Conservation (phyloP, 345 rosid genomes). For the Gossypium mustelinum region DNA sequence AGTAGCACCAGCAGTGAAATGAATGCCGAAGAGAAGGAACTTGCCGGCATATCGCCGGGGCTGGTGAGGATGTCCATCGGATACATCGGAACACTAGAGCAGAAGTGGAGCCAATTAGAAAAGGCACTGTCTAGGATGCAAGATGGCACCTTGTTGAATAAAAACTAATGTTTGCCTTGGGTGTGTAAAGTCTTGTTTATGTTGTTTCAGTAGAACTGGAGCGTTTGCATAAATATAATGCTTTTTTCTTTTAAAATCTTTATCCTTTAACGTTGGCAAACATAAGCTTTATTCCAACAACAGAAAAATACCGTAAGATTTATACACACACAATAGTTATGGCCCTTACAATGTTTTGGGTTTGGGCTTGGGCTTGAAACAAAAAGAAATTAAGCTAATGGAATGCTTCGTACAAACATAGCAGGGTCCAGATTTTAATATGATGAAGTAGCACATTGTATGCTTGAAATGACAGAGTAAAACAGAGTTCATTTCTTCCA, state of each 20-base stretch:
- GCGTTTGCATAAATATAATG: no score
- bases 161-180: neutral
- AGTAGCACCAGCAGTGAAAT: slow-evolving; percentile 93
- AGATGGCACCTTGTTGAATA: slow-evolving; percentile 22
- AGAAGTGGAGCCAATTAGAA: slow-evolving; percentile 84
- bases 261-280: no score
- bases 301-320: no score
- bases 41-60: slow-evolving; percentile 93
- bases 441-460: no score
- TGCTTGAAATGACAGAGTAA: no score
- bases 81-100: slow-evolving; percentile 78
- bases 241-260: no score
- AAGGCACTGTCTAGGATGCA: slow-evolving; percentile 64
- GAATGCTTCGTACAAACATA: neutral
- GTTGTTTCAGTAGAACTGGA: neutral
- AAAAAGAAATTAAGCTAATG: neutral
- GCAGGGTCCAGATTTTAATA: no score
- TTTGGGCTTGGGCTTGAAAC: neutral
- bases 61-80: slow-evolving; percentile 86
- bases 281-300: no score
- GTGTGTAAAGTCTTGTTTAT: neutral
- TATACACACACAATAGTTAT: no score
- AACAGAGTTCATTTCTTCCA: no score
- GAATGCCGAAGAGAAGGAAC: slow-evolving; percentile 56
- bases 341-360: no score